Conservation (phyloP, 2,329 filamentous ascomycete genomes). For the Aureobasidium sp. region DNA sequence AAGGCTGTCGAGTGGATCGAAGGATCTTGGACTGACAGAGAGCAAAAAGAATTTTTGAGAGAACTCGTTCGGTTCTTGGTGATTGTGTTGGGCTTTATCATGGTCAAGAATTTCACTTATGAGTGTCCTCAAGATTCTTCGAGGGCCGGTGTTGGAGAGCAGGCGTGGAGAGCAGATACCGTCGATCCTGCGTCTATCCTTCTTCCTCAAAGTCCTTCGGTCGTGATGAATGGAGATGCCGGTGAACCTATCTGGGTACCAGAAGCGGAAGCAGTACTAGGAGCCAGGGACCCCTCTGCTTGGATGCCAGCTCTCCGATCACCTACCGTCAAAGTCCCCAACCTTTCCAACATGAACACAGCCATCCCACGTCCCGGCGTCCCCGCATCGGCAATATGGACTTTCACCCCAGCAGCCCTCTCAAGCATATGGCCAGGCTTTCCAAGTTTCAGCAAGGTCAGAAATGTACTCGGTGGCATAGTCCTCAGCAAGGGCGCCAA, state of each 20-base stretch:
- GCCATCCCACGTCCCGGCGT: not conserved
- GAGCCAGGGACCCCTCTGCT: too few relatives aligned
- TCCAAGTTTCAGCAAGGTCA: too few relatives aligned
- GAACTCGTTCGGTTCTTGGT: not conserved
- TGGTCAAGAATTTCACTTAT: not conserved
- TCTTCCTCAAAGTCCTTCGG: too few relatives aligned
- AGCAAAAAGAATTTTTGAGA: not conserved
- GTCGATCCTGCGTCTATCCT: not conserved
- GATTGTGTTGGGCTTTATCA: not conserved
- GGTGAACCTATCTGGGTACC: too few relatives aligned
- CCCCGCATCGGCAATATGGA: not conserved
- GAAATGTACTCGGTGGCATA: too few relatives aligned
- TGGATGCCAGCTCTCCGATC: not conserved
- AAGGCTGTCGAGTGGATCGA: not conserved
- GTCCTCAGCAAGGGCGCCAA: not conserved
- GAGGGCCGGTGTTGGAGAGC: not conserved
- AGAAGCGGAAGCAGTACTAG: too few relatives aligned
- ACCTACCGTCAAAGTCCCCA: not conserved
- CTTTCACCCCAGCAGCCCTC: not conserved
- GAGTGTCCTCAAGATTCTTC: not conserved
- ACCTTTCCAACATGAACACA: not conserved
- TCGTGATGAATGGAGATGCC: too few relatives aligned
- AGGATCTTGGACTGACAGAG: not conserved
- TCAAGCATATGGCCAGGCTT: not conserved
- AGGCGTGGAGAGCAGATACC: not conserved